Base-by-base conservation (phyloP, 2,329 filamentous ascomycete species). In the Diaporthe australafricana region DNA sequence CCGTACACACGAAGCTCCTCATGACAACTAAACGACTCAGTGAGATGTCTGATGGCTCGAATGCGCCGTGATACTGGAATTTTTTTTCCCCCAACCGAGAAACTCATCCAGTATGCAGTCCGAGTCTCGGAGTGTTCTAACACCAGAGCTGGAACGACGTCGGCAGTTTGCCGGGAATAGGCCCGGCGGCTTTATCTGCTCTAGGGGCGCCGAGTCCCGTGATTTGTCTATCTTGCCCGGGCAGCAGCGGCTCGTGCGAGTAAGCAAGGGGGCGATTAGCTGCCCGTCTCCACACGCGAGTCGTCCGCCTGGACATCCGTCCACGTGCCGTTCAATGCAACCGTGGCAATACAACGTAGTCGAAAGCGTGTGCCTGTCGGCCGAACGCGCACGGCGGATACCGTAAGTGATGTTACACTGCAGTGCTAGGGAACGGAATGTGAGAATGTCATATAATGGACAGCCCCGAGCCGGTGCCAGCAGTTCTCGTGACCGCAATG, bases 381-480 rank as follows among this genome's bases (percentile, higher is more conserved):
- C n/a, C 62, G 50, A 66, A n/a, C 30, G 22, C 27, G 47, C n/a
- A 22, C 27, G 40, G 11, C 12, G 6, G 38, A 11, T 42, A 12
- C 27, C 22, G 14, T 32, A 27, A 17, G 57, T 27, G 27, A 63
- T 48, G 53, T 45, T 56, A 55, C 65, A 67, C 20, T 60, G 53
- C 70, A 52, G 35, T 52, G 53, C 62, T 27, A 32, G 17, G 11
- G 20, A 27, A 35, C 52, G 42, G 42, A 25, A 47, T 65, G 50
- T 62, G 48, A 70, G 7, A 30, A 70, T 72, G 71, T 47, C 71
- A 25, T 62, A 72, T 67, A 67, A 47, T 20, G 17, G 30, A 25
- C 38, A 3, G 48, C 56, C 48, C 65, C 70, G 53, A 42, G 22
- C 55, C 55, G 55, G 22, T 55, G 5, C 32, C 45, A 55, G 63